Base-by-base conservation (phyloP, 2,329 filamentous ascomycete species). In the Alternaria gansuensis region DNA sequence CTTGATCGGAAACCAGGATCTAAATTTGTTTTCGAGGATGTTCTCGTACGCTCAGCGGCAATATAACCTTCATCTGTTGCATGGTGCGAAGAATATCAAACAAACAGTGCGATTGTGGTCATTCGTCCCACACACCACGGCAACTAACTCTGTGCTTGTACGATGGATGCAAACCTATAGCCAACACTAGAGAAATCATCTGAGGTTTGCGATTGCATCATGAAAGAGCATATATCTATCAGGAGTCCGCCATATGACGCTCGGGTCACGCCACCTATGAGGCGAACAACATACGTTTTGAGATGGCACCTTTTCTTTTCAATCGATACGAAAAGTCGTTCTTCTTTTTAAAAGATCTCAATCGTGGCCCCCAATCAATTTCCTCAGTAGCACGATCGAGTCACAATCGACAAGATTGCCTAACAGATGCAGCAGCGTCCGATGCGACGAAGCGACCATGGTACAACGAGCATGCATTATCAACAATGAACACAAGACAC, bases 51-150 rank as follows among this genome's bases (percentile, higher is more conserved):
- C 17, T 17, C 17, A 17, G 17, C 17, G 17, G 17, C 17, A 17
- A 17, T 17, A 17, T 17, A 1, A 17, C 17, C 17, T 17, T 17
- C 2, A 40, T 24, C 10, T 24, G 2, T 24, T 24, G 5, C 37
- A 10, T 14, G 7, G n/a, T 4, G 24, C 13, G 2, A 23, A 26
- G 37, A 36, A 28, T 23, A n/a, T 23, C 14, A 28, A 34, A 44
- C 52, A 57, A 57, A 55, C 49, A 53, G 36, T 41, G n/a, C 50
- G 56, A 57, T 62, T 50, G 53, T 50, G 24, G 28, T 33, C 17
- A 40, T 56, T 40, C 26, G 48, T 57, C 41, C 41, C 17, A 51
- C 49, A 37, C 14, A 43, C 10, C 44, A 54, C 49, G 29, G 45
- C 17, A 34, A 39, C 31, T 17, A 34, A 29, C 21, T 44, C 21